These are phyloP conservation scores for Carpinus fangiana DNA, from an alignment of 306 rosid species.

Conservation along the genomic window DNA sequence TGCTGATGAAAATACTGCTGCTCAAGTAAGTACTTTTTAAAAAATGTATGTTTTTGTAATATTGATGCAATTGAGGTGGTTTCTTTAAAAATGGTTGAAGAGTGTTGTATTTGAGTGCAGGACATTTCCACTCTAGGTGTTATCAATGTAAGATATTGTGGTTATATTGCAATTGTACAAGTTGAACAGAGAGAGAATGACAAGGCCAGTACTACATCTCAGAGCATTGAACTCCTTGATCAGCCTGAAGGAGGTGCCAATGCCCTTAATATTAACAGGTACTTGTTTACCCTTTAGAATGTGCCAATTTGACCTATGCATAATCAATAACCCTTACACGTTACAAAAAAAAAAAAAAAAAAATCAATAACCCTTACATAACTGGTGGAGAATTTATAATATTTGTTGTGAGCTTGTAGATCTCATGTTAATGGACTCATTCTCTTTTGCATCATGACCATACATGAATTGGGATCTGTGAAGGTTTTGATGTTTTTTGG, in stretches of 20 bases:
- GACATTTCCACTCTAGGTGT: constrained; percentile 80
- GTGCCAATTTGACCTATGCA: not conserved
- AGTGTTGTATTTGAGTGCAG: constrained; percentile 51
- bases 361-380: not conserved
- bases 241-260: constrained; percentile 97
- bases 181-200: constrained; percentile 56
- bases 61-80: constrained; percentile 15
- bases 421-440: not conserved
- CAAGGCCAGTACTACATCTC: constrained; percentile 48
- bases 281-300: constrained; percentile 17
- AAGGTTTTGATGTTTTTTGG: not conserved
- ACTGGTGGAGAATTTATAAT: not conserved
- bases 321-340: not conserved
- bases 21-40: constrained; percentile 68
- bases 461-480: constrained; percentile 13
- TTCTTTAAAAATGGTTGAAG: constrained; percentile 32
- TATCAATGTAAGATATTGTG: constrained; percentile 80
- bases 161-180: constrained; percentile 73
- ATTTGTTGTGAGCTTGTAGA: not conserved
- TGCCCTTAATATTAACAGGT: constrained; percentile 92
- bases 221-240: constrained; percentile 63
- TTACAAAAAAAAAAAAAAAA: no score
- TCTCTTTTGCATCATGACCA: not conserved
- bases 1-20: constrained; percentile 97
- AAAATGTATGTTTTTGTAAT: constrained; percentile 20